These are phyloP conservation scores for Mayamaea pseudoterrestris DNA, from an alignment of 108 stramenopile species.

Conservation along the genomic window DNA sequence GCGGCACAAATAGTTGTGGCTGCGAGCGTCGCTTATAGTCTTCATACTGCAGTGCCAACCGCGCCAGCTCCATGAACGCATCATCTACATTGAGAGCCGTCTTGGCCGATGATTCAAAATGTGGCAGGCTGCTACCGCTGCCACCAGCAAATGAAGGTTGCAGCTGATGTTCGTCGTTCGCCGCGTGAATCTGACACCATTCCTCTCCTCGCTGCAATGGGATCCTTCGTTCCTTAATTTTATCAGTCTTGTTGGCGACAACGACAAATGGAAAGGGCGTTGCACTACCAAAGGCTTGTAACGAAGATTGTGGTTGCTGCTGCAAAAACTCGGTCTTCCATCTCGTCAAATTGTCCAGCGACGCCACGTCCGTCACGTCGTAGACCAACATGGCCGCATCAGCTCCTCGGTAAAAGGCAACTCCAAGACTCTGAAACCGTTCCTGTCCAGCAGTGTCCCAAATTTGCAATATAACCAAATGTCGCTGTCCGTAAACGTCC, in stretches of 20 bases:
- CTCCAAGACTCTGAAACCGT: conserved; percentile 92
- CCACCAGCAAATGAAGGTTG: no score
- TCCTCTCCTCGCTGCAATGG: conserved; percentile 60
- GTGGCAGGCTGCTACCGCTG: no score
- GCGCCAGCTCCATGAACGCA: conserved; percentile 75
- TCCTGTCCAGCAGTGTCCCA: conserved; percentile 99
- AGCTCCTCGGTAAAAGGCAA: conserved; percentile 96
- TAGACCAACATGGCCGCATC: conserved; percentile 97
- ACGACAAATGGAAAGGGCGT: conserved; percentile 89
- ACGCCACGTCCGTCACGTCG: conserved; percentile 92
- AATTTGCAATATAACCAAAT: conserved; percentile 87
- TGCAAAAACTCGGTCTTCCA: conserved; percentile 92
- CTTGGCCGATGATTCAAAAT: conserved; percentile 94
- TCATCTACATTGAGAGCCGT: conserved; percentile 90
- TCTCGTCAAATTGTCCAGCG: conserved; percentile 87
- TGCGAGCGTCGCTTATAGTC: conserved; percentile 31
- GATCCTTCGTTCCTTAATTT: conserved; percentile 55
- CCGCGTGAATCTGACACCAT: conserved; percentile 71
- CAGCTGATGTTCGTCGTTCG: conserved; percentile 40
- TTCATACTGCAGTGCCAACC: conserved; percentile 35
- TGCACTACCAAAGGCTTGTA: conserved; percentile 34
- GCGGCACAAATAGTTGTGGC: conserved; percentile 50
- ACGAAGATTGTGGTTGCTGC: conserved; percentile 44
- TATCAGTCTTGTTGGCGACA: conserved; percentile 95
- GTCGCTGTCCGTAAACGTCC: conserved; percentile 37